A percentile compares a stretch with the other conserved stretches of the same genome.
Conservation (phyloP, 75 land plant genomes). For the Sequoia sempervirens region DNA sequence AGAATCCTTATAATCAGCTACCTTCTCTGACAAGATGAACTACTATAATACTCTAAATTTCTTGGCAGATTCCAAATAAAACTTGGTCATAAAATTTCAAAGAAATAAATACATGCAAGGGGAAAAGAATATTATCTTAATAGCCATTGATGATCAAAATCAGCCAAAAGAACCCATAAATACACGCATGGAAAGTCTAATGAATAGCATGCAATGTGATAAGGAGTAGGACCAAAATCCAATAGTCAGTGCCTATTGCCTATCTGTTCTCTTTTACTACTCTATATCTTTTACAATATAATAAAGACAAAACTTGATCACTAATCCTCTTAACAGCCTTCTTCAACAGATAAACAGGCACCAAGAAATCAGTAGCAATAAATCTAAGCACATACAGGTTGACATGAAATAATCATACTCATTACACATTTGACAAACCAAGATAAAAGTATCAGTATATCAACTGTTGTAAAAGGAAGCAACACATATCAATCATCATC, state of each 20-base stretch:
- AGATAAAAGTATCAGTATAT: background rate
- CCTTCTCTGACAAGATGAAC: background rate
- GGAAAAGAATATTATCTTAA: background rate
- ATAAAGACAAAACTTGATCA: background rate
- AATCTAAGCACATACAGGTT: too few relatives aligned
- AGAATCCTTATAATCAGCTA: background rate
- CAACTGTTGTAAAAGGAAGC: background rate
- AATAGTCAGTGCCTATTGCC: background rate
- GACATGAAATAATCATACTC: background rate
- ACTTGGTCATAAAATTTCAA: background rate
- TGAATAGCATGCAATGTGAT: background rate
- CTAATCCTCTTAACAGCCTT: background rate
- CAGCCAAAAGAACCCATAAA: background rate
- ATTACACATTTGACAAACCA: background rate
- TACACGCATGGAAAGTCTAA: background rate
- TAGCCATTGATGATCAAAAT: background rate
- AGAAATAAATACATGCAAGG: background rate
- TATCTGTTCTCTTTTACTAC: background rate
- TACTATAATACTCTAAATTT: background rate
- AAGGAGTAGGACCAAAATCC: background rate
- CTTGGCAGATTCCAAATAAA: background rate
- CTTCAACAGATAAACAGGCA: background rate
- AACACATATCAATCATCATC: background rate
- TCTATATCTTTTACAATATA: background rate
- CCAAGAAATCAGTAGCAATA: background rate